Evolutionary conservation across 2,329 filamentous ascomycete genomes (phyloP).

Genomic region (Fusarium burgessii): DNA sequence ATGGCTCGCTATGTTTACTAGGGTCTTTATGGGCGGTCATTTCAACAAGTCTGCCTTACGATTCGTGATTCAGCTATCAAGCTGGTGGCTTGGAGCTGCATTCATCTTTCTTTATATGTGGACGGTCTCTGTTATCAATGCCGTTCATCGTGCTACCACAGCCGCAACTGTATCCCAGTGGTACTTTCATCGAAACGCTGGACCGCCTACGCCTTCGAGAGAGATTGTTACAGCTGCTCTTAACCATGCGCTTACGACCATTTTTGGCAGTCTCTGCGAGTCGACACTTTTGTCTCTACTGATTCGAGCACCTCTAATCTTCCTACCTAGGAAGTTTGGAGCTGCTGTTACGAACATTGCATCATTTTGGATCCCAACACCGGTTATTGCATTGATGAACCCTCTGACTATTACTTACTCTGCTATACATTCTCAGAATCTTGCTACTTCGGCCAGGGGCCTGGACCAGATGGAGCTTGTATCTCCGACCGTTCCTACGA

Average conservation of each 20-base stretch:
- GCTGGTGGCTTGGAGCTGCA: conserved; percentile 94
- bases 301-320: conserved; percentile 84
- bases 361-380: conserved; percentile 85
- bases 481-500: conserved; percentile 77
- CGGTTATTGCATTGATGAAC: conserved; percentile 87
- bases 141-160: conserved; percentile 89
- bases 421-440: conserved; percentile 89
- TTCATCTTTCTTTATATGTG: conserved; percentile 97
- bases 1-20: conserved; percentile 96
- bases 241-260: conserved; percentile 82
- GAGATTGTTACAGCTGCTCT: conserved; percentile 88
- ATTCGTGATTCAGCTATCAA: conserved; percentile 88
- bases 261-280: conserved; percentile 92
- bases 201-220: conserved; percentile 79
- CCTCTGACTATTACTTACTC: conserved; percentile 92
- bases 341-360: conserved; percentile 77
- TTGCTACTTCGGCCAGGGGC: conserved; percentile 81
- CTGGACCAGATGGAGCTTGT: conserved; percentile 87
- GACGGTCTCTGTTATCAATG: conserved; percentile 88
- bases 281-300: conserved; percentile 85
- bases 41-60: conserved; percentile 70
- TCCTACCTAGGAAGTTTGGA: conserved; percentile 79
- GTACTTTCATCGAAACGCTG: conserved; percentile 95
- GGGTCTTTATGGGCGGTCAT: conserved; percentile 93
- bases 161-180: conserved; percentile 97